Base-by-base conservation (phyloP, 352 stramenopile species). In the Phytophthora multivora region DNA sequence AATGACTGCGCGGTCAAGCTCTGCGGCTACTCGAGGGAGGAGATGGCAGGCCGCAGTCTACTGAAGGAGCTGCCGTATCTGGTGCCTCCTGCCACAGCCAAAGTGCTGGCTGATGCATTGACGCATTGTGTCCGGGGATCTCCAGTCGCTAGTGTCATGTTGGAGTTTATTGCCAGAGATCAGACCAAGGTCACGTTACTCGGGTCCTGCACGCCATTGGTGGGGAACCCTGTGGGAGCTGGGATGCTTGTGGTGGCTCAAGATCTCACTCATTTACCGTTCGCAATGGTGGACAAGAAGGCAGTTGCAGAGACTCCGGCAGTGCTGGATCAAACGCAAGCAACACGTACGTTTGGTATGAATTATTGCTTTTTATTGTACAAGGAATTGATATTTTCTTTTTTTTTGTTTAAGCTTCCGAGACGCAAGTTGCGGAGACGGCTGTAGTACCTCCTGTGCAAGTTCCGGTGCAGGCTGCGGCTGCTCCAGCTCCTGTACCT, bases 231-330 rank as follows among this genome's bases (percentile, higher is more conserved):
- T 0, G 79, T 89, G 15, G 82, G 86, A 41, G 63, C 83, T 9
- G 86, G 84, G 12, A 95, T 95, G 86, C 81, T 95, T 16, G 86
- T 95, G 26, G 63, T 93, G 23, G 84, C 79, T 0, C 84, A 93
- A 49, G 80, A 95, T 50, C 51, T 95, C 12, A 76, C 71, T 1
- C 71, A 82, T 9, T 65, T 84, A 38, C 67, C 77, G 3, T 73
- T 85, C 28, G 47, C 52, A 5, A 76, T 82, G 38, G 63, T 82
- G 21, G 55, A 79, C 56, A 72, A 75, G 46, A 70, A 73, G 49
- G 65, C 73, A 3, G 42, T 89, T 5, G 79, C 75, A 1, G 76
- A 83, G 31, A 89, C 82, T 4, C 81, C 81, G 0, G 79, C 79
- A 6, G 73, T 87, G 42, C 63, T 81, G 18, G 73, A 86, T 40